Base-by-base conservation (phyloP, 176 grass and related monocot species). In the Poa pratensis region DNA sequence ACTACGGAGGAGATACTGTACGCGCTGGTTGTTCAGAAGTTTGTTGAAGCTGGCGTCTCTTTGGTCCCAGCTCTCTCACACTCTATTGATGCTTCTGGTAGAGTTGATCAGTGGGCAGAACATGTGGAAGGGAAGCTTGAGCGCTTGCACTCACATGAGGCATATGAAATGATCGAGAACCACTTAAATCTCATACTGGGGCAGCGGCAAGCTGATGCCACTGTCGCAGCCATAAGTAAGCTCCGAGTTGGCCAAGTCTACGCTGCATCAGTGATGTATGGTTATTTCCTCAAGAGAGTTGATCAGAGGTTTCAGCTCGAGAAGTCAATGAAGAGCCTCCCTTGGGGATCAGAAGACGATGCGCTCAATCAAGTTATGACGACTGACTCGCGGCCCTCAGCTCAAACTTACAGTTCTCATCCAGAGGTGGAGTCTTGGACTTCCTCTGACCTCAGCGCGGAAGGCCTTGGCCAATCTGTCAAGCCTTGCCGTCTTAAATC, bases 101-200 rank as follows among this genome's bases (percentile, higher is more conserved):
- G 59, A 66, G 67, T 92, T 43, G 90, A 92, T 57, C 92, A 86
- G 26, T 99, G 90, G 91, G 70, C 79, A 61, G 80, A 54, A 28
- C 18, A 84, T 17, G 75, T 89, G 72, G 94, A 92, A 67, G 88
- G 83, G 78, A 96, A 91, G 78, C 86, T 99, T 26, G 88, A 92
- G 84, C 79, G 34, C 43, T 52, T 99, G 53, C 96, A 99, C 62
- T 99, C 96, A 12, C 23, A 55, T 0, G 94, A 96, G 81, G 94
- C 96, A 24, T 92, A 92, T 86, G 96, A 99, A 80, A 96, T 99
- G 96, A 99, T 99, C 7, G 91, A 99, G 88, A 99, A 99, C 57
- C 94, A 99, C 35, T 88, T 99, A 11, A 9, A 92, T 77, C 96
- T 99, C 79, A 96, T 99, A 76, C 76, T 99, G 45, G 96, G 96